A percentile compares a stretch with the other conserved stretches of the same genome.
Evolutionary conservation across 2,329 filamentous ascomycete species (phyloP).

Genomic region (Fusarium brachygibbosum): DNA sequence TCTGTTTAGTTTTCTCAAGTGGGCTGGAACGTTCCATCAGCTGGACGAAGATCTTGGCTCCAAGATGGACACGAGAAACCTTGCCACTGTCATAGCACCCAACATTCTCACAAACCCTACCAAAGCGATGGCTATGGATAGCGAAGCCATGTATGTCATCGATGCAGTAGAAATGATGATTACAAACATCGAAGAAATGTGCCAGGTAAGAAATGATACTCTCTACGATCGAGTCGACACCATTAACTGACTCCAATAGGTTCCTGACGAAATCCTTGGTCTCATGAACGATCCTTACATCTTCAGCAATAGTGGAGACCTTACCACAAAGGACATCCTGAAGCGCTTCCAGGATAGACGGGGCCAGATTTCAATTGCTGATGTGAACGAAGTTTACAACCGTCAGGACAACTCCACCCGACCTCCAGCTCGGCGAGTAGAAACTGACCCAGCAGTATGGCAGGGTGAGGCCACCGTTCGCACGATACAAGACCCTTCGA

Average conservation of each 20-base stretch:
- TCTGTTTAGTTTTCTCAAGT: slow-evolving; percentile 94
- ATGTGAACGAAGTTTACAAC: slow-evolving; percentile 69
- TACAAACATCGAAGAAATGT: slow-evolving; percentile 95
- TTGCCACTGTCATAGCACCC: slow-evolving; percentile 96
- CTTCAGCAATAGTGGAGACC: slow-evolving; percentile 84
- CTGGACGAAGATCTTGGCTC: slow-evolving; percentile 97
- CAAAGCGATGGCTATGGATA: slow-evolving; percentile 77
- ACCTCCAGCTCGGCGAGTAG: slow-evolving; percentile 74
- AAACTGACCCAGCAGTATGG: slow-evolving; percentile 88
- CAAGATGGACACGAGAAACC: slow-evolving; percentile 98
- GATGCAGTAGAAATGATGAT: slow-evolving; percentile 93
- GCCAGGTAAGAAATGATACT: slow-evolving; percentile 76
- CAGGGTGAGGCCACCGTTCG: slow-evolving; percentile 87
- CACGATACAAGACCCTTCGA: slow-evolving; percentile 75
- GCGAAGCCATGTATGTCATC: slow-evolving; percentile 92
- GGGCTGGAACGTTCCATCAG: slow-evolving; percentile 97
- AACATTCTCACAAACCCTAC: slow-evolving; percentile 86
- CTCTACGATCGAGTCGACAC: slow-evolving; percentile 31
- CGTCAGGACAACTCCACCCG: slow-evolving; percentile 70
- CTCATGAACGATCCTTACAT: slow-evolving; percentile 86
- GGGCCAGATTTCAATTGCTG: slow-evolving; percentile 70
- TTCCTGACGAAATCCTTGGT: slow-evolving; percentile 90
- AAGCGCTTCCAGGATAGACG: slow-evolving; percentile 89
- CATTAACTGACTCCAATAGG: slow-evolving; percentile 65
- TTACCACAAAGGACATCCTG: slow-evolving; percentile 97